Evolutionary conservation across 2,329 filamentous ascomycete genomes (phyloP).

Genomic region (Fusarium caatingaense): DNA sequence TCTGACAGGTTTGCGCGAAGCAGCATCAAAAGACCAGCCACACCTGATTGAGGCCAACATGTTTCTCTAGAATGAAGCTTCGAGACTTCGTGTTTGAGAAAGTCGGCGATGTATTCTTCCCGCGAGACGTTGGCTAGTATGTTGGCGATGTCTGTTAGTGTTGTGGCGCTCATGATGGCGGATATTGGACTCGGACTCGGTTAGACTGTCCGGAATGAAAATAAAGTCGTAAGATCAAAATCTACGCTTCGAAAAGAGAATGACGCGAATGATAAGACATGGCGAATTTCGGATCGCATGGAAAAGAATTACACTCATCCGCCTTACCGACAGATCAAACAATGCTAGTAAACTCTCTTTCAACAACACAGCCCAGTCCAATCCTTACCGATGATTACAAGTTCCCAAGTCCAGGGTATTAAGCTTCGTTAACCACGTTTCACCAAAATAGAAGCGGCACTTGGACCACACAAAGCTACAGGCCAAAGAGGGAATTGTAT

Average conservation of each 20-base stretch:
- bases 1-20: neutral
- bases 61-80: slow-evolving; percentile 9
- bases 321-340: neutral
- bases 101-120: slow-evolving; percentile 2
- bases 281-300: neutral
- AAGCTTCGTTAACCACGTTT: slow-evolving; percentile 11
- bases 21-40: neutral
- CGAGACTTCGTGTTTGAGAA: slow-evolving; percentile 2
- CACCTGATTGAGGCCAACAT: slow-evolving; percentile 17
- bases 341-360: neutral
- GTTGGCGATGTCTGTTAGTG: neutral
- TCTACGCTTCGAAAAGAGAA: neutral
- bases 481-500: neutral
- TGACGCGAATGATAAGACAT: neutral
- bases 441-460: slow-evolving; percentile 1
- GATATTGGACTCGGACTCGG: neutral
- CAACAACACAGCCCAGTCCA: neutral
- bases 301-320: neutral
- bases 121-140: neutral
- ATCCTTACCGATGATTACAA: neutral
- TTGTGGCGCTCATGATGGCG: neutral
- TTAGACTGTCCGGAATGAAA: neutral
- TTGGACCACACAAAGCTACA: neutral
- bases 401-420: neutral
- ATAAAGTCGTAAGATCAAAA: neutral